Percentiles rank a stretch among this genome's conserved stretches.
Conservation (phyloP, 2,329 filamentous ascomycete species). For the Xylaria sp. region DNA sequence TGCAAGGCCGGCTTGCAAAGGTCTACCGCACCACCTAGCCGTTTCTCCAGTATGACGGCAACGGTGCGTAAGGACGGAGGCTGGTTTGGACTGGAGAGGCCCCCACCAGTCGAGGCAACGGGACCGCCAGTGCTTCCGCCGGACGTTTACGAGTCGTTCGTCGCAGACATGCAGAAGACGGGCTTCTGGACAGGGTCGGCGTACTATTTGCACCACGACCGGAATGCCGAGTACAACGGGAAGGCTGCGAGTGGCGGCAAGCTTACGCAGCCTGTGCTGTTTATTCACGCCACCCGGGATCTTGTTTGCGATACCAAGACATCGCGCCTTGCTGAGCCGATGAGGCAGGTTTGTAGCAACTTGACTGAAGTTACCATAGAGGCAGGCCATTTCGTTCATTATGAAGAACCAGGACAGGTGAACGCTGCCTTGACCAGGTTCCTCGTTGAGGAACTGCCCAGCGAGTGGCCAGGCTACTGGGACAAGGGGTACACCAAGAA, state of each 20-base stretch:
- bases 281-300: constrained; percentile 53
- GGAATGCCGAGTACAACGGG: constrained; percentile 53
- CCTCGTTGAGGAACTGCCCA: constrained; percentile 40
- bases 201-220: constrained; percentile 55
- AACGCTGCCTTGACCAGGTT: constrained; percentile 43
- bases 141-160: constrained; percentile 39
- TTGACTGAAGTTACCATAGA: constrained; percentile 52
- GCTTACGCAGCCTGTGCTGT: constrained; percentile 47
- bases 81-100: constrained; percentile 29
- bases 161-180: constrained; percentile 51
- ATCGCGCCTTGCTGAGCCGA: constrained; percentile 49
- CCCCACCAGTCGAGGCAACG: constrained; percentile 17
- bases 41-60: constrained; percentile 6
- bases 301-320: constrained; percentile 50
- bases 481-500: constrained; percentile 38
- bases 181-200: constrained; percentile 48
- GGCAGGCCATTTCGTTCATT: constrained; percentile 51
- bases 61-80: constrained; percentile 24
- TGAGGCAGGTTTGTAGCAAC: constrained; percentile 50
- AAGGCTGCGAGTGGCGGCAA: constrained; percentile 44
- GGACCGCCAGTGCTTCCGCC: constrained; percentile 20
- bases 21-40: constrained; percentile 47
- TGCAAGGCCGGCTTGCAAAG: constrained; percentile 23
- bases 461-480: constrained; percentile 39
- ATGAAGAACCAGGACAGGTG: constrained; percentile 45